Evolutionary conservation across 139 green algal species (phyloP), one percentile per base, ranked within the genome.

Genomic region (Closterium sp.): DNA sequence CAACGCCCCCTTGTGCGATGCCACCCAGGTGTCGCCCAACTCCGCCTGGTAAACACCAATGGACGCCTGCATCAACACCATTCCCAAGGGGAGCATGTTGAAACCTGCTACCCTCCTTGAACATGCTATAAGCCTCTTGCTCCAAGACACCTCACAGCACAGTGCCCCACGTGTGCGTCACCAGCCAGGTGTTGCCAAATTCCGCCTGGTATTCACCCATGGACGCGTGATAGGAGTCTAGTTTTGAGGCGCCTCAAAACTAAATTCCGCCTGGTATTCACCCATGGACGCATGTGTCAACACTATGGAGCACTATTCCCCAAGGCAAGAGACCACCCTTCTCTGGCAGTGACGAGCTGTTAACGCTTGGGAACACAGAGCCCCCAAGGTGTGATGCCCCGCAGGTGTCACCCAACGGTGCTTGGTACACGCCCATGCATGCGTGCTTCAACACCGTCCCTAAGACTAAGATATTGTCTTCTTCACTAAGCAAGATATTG

Each of bases 41-140:
- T 25, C 76, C 4, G 88, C 88, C 6, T 91, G 88, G 88, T 85
- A 91, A 9, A 28, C 10, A 7, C 66, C 88, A n/a, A 88, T 88
- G 86, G 25, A 76, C 12, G 23, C 86, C 4, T 89, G 86, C 86
- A 8, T 89, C 86, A 89, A 36, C 32, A 30, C 30, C 25, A 7
- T 85, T 4, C 76, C 76, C 8, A 85, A 55, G 6, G 36, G 36
- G n/a, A n/a, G n/a, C n/a, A n/a, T n/a, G n/a, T n/a, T n/a, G n/a
- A n/a, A n/a, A n/a, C n/a, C n/a, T n/a, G n/a, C n/a, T n/a, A n/a
- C n/a, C n/a, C n/a, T n/a, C n/a, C n/a, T n/a, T n/a, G n/a, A n/a
- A n/a, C n/a, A n/a, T n/a, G n/a, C n/a, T n/a, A n/a, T n/a, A n/a
- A n/a, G n/a, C n/a, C n/a, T n/a, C n/a, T n/a, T n/a, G n/a, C n/a